Evolutionary conservation across 2,329 filamentous ascomycete species (phyloP), one percentile per base, ranked within the genome.

Genomic region (Dactylella cylindrospora): DNA sequence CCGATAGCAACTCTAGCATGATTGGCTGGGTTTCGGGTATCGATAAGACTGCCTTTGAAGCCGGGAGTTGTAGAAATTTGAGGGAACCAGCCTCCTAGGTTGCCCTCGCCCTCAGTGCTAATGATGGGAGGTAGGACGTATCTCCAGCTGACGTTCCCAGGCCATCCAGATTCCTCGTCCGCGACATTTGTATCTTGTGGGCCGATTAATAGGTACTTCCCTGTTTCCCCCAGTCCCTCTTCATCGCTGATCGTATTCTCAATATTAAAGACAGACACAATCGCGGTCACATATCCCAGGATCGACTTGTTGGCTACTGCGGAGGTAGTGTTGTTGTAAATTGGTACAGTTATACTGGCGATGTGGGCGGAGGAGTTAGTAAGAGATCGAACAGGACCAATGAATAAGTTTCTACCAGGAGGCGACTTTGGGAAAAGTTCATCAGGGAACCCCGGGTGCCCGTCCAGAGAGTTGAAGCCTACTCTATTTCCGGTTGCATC

Each of bases 321-420:
- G 1, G 57, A 49, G 3, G 57, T 62, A n/a, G 57, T 62, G 26
- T 62, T 62, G 41, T 62, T 62, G 23, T 62, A 62, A 10, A 62
- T 62, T 3, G 57, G 57, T 2, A 39, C 23, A 2, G 57, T 62
- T 25, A 62, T 44, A 13, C 57, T 62, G 2, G 44, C 49, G 9
- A 62, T 33, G 23, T 62, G 49, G 1, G 57, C 43, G 0, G 57
- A 54, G 1, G 49, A 44, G 19, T 62, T 62, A 13, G 49, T 62
- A 1, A 62, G 20, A 32, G 49, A 54, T 12, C 29, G 22, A 13
- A 62, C 57, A 25, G 57, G 57, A 9, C 57, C 57, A 2, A 62
- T 29, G 15, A 62, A 25, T 2, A 62, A 12, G 20, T 41, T 60
- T 5, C 2, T 40, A 2, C 6, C 36, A 17, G 57, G 57, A 9